Conservation (phyloP, 1,139 yeast species). For the Geotrichum histeridarum region DNA sequence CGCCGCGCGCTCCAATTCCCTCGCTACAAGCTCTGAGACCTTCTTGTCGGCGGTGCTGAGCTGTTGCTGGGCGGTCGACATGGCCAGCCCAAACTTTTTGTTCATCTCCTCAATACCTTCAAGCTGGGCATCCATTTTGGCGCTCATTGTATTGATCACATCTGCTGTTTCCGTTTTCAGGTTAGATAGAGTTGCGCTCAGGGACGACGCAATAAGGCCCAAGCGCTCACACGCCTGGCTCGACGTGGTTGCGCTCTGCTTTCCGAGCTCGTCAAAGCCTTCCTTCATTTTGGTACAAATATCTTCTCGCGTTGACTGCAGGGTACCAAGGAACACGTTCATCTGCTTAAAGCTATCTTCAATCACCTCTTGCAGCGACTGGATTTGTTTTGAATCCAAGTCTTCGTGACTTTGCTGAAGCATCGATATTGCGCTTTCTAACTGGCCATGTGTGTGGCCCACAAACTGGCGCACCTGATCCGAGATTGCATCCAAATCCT, state of each 20-base stretch:
- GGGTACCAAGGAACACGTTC: background rate
- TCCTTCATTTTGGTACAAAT: conserved; percentile 4
- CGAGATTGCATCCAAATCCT: background rate
- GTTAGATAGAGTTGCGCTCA: background rate
- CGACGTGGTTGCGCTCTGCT: background rate
- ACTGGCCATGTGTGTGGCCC: background rate
- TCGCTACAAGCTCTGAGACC: background rate
- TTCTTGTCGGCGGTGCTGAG: background rate
- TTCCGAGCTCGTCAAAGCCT: conserved; percentile 10
- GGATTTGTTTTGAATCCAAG: background rate
- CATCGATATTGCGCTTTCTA: background rate
- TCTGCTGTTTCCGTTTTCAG: background rate
- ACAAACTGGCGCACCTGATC: background rate
- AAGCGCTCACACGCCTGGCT: conserved; percentile 1
- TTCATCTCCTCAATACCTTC: background rate
- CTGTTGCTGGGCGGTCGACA: background rate
- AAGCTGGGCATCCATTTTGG: background rate
- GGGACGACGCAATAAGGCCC: conserved; percentile 4
- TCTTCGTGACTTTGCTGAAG: background rate
- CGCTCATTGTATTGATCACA: background rate
- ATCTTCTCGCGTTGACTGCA: conserved; percentile 5
- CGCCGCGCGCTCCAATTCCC: conserved; percentile 2
- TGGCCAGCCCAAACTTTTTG: background rate
- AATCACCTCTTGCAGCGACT: background rate
- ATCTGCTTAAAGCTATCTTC: background rate